phyloP scores from a whole-genome alignment of 1,139 yeast genomes.

The Magnusiomyces fungicola region DNA sequence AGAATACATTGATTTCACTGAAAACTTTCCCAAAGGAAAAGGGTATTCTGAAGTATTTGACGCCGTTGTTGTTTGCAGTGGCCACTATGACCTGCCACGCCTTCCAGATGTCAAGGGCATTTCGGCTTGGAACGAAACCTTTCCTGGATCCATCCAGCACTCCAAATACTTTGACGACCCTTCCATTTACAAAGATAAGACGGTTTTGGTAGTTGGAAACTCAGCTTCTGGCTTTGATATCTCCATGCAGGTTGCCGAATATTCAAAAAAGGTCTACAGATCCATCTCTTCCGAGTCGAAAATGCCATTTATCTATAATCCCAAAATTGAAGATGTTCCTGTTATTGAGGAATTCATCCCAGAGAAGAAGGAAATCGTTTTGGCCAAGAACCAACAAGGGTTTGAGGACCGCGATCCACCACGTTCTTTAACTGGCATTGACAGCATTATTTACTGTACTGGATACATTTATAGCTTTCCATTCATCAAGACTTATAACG shows the following conservation, averaged over 20 bases:
- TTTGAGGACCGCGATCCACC: conserved; percentile 28
- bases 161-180: conserved; percentile 52
- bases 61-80: conserved; percentile 51
- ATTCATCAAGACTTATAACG: conserved; percentile 29
- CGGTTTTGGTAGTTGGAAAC: conserved; percentile 51
- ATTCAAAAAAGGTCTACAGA: conserved; percentile 39
- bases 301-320: conserved; percentile 27
- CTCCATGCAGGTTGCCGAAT: conserved; percentile 43
- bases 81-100: conserved; percentile 50
- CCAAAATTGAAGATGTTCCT: conserved; percentile 35
- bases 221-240: conserved; percentile 59
- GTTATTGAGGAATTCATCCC: conserved; percentile 36
- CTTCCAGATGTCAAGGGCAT: conserved; percentile 51
- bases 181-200: conserved; percentile 32
- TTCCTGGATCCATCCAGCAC: conserved; percentile 48
- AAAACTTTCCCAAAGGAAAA: conserved; percentile 15
- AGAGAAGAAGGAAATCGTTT: conserved; percentile 27
- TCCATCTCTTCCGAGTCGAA: conserved; percentile 33
- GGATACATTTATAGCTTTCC: conserved; percentile 52
- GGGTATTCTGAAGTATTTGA: conserved; percentile 36
- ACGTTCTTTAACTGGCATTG: conserved; percentile 35
- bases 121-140: conserved; percentile 39
- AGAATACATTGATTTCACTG: conserved; percentile 22
- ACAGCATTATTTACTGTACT: conserved; percentile 53
- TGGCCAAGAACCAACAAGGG: conserved; percentile 28